Conservation (phyloP, 2,329 filamentous ascomycete species). For the Trichoderma gracile region DNA sequence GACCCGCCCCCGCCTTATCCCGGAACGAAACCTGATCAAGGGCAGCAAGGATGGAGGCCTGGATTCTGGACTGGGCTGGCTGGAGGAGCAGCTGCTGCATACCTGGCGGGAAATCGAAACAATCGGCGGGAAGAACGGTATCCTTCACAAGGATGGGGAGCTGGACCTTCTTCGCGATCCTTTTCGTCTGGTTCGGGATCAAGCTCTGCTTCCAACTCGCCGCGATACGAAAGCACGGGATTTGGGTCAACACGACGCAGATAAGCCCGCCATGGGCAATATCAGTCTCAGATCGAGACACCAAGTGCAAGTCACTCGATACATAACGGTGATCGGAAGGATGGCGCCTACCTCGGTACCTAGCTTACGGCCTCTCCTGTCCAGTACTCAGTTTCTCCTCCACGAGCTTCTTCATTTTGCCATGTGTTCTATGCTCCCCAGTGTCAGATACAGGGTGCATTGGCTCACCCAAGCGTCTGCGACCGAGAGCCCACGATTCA, state of each 20-base stretch:
- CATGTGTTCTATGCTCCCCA: too few species aligned
- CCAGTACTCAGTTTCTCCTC: too few species aligned
- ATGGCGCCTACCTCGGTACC: too few species aligned
- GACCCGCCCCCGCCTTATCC: slow-evolving; percentile 54
- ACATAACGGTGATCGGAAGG: too few species aligned
- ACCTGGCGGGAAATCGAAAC: slow-evolving; percentile 49
- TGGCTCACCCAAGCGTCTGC: too few species aligned
- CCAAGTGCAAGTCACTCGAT: background rate
- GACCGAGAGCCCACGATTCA: too few species aligned
- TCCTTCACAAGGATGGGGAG: slow-evolving; percentile 35
- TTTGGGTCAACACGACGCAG: slow-evolving; percentile 69
- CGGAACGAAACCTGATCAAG: slow-evolving; percentile 39
- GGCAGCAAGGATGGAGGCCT: slow-evolving; percentile 57
- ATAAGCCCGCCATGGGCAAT: slow-evolving; percentile 34
- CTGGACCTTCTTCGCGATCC: slow-evolving; percentile 32
- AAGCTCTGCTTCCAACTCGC: slow-evolving; percentile 42
- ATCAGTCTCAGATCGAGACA: background rate
- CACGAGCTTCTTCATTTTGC: too few species aligned
- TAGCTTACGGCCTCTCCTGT: too few species aligned
- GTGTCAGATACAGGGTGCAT: too few species aligned
- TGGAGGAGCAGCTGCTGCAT: slow-evolving; percentile 68
- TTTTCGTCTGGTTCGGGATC: slow-evolving; percentile 29
- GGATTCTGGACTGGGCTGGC: slow-evolving; percentile 74
- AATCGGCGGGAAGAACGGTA: slow-evolving; percentile 35
- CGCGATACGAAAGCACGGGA: slow-evolving; percentile 67